Base-by-base conservation (phyloP, 176 grass and related monocot species). In the Eremochloa ophiuroides region DNA sequence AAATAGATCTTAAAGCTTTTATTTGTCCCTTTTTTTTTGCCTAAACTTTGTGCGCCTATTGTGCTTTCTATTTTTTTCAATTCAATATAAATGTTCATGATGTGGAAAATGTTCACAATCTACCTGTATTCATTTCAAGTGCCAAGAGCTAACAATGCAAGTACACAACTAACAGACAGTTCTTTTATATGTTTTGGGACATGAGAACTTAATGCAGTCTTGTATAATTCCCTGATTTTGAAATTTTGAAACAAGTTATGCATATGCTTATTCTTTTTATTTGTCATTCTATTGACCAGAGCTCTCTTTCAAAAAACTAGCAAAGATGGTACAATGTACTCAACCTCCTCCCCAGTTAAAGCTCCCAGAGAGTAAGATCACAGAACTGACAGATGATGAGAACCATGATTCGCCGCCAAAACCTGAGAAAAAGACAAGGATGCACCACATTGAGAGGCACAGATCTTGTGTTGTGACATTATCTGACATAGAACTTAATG, bases 381-480 rank as follows among this genome's bases (percentile, higher is more conserved):
- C 71, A 71, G 87, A 68, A 71, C 26, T 64, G 82, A 25, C 55
- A 35, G 31, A 68, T 73, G 82, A 55, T 67, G 60, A 41, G 39
- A 38, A 79, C 38, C 69, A 83, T 67, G 89, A 89, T 51, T 85
- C 85, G 38, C 88, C 74, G 3, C 55, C 55, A 72, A 88, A 83
- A 62, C 23, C 75, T 17, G 81, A 87, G 80, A 82, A 85, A 64
- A 89, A 50, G 84, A 79, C 79, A 83, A 89, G 84, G 79, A 10
- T 27, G 6, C 78, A 61, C 66, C 69, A 31, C 14, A 86, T 94
- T 80, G 94, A 88, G 62, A 78, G 91, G 8, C 79, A 90, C 26
- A 81, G 38, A 69, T 97, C 94, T 40, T 90, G 83, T 88, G 86
- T 84, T 69, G 82, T 50, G 67, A 44, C 80, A 59, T 72, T 84